Base-by-base conservation (phyloP, 2,329 filamentous ascomycete genomes). In the Rhynchosporium graminicola region DNA sequence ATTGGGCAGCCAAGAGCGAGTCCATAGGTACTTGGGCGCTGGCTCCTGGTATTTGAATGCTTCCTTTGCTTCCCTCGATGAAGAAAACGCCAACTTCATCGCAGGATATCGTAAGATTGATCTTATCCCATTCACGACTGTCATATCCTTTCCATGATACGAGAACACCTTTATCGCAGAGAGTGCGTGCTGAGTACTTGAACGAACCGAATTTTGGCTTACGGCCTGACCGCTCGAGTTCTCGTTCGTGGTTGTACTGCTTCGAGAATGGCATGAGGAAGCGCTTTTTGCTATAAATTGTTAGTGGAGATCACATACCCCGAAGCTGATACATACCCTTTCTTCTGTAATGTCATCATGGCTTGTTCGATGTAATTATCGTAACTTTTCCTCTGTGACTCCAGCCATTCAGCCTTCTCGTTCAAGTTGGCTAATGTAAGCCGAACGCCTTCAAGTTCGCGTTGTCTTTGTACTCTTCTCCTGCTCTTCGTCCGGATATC, bases 341-440 rank as follows among this genome's bases (percentile, higher is more conserved):
- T 97, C 77, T 97, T 97, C 76, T 98, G 95, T 63, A 99, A 82
- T 4, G 96, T 99, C 64, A 93, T 84, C 91, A 99, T 97, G 55
- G 95, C 94, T 76, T 97, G 93, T 79, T 99, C 96, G 73, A 99
- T 97, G 77, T 99, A 99, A 78, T 99, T 92, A 74, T 99, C 97
- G 79, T 99, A 99, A 68, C 89, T 95, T 82, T 97, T 97, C 64
- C 96, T 86, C 78, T 99, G 95, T 70, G 92, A 90, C 74, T 99
- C 95, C 9, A 99, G 84, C 77, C 96, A 99, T 68, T 87, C 85
- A 43, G 94, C 93, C 79, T 99, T 95, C 70, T 92, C 87, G 76
- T 91, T 87, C 65, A 96, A 78, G 67, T 92, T 91, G 48, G 82
- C 77, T 15, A 95, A 80, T 0, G 91, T 95, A 62, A 89, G 80